Evolutionary conservation across 1,139 yeast genomes (phyloP).

Genomic region (Taiozyma sp.): DNA sequence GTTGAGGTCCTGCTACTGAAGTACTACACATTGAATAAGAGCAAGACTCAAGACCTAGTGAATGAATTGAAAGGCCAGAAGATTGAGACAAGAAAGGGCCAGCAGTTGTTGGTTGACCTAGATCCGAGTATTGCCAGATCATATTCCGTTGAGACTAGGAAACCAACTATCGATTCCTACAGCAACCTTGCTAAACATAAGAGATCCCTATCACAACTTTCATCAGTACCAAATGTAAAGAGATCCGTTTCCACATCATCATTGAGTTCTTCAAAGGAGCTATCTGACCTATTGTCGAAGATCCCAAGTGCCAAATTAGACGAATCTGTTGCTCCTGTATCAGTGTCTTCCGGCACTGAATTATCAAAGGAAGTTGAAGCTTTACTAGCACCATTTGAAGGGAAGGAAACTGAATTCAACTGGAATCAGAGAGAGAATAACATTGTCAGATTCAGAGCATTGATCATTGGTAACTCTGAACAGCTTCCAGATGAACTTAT

Average conservation of each 20-base stretch:
- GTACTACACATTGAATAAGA: conserved; percentile 38
- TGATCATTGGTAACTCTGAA: conserved; percentile 55
- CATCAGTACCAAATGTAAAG: neutral
- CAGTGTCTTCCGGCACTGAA: conserved; percentile 28
- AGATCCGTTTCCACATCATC: neutral
- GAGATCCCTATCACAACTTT: conserved; percentile 1
- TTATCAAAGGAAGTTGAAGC: conserved; percentile 34
- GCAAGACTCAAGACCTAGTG: conserved; percentile 44
- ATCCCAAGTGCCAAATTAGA: conserved; percentile 19
- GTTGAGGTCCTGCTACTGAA: conserved; percentile 33
- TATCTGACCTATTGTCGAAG: conserved; percentile 10
- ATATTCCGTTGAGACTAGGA: conserved; percentile 12
- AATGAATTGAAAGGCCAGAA: conserved; percentile 40
- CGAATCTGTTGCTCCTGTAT: conserved; percentile 21
- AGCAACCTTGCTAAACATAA: conserved; percentile 14
- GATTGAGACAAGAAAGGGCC: conserved; percentile 30
- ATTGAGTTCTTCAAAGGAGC: conserved; percentile 7
- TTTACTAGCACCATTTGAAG: conserved; percentile 47
- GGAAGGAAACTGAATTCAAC: conserved; percentile 84
- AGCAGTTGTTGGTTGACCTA: conserved; percentile 31
- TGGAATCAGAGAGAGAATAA: conserved; percentile 74
- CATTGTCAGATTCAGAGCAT: conserved; percentile 51
- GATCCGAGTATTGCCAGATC: conserved; percentile 24
- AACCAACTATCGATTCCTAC: conserved; percentile 22
- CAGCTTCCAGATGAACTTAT: conserved; percentile 42